Evolutionary conservation across 2,329 filamentous ascomycete species (phyloP).

Genomic region (Fusarium sp.): DNA sequence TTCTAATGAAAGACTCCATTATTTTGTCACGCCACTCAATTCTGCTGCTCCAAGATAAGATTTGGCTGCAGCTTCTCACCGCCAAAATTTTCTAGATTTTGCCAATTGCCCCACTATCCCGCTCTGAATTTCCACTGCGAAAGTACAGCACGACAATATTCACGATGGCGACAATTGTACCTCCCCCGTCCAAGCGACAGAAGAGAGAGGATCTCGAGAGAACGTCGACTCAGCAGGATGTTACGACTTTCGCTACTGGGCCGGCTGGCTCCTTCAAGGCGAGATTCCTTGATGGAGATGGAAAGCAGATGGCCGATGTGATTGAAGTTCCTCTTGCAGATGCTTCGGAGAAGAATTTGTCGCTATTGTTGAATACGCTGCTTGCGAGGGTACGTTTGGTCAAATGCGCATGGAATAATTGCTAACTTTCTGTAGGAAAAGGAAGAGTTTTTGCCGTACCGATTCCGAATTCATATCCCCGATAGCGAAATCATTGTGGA

Average conservation of each 20-base stretch:
- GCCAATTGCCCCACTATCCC: constrained; percentile 47
- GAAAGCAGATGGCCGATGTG: constrained; percentile 76
- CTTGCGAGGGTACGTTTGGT: constrained; percentile 72
- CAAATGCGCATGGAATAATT: not conserved
- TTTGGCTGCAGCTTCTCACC: constrained; percentile 42
- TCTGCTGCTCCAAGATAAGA: not conserved
- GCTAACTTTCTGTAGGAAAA: constrained; percentile 54
- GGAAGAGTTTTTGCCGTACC: constrained; percentile 70
- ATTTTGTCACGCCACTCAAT: not conserved
- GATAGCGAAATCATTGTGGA: constrained; percentile 64
- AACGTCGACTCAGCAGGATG: constrained; percentile 79
- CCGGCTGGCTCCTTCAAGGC: constrained; percentile 82
- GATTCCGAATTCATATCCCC: constrained; percentile 69
- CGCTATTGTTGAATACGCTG: constrained; percentile 85
- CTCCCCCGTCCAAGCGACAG: constrained; percentile 90
- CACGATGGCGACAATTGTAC: constrained; percentile 80
- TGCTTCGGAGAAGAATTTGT: constrained; percentile 88
- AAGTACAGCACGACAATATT: constrained; percentile 6
- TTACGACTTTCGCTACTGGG: constrained; percentile 70
- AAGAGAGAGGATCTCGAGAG: constrained; percentile 78
- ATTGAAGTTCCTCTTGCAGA: constrained; percentile 82
- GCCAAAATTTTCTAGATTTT: constrained; percentile 49
- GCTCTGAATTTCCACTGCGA: constrained; percentile 18
- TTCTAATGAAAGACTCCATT: not conserved
- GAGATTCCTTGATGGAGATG: constrained; percentile 85